Conservation (phyloP, 768 basidiomycete genomes). For the Pleurotus tuoliensis region DNA sequence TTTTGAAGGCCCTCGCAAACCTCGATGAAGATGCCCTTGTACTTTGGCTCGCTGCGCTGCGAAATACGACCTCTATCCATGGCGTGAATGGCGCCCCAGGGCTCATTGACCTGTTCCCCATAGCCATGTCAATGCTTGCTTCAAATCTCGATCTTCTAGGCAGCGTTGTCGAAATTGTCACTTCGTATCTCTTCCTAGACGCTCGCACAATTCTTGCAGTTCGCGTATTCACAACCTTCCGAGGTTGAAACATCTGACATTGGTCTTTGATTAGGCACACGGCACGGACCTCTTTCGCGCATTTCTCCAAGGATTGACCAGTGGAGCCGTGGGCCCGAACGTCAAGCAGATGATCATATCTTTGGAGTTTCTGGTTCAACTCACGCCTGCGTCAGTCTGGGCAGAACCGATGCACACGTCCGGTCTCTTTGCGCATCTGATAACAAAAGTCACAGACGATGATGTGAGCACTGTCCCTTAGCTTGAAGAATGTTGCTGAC, state of each 20-base stretch:
- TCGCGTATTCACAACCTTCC: slow-evolving; percentile 11
- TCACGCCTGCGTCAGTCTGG: slow-evolving; percentile 63
- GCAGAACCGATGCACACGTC: slow-evolving; percentile 69
- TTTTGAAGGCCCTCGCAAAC: slow-evolving; percentile 51
- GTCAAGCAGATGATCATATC: slow-evolving; percentile 59
- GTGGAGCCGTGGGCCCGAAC: slow-evolving; percentile 46
- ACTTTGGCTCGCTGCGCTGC: slow-evolving; percentile 71
- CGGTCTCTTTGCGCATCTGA: slow-evolving; percentile 63
- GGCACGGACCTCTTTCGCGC: slow-evolving; percentile 57
- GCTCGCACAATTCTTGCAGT: slow-evolving; percentile 61
- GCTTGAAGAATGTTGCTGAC: too few species aligned
- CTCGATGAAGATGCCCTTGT: slow-evolving; percentile 77
- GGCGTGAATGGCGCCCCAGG: slow-evolving; percentile 42
- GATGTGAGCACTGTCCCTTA: slow-evolving; percentile 43
- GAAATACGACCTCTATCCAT: slow-evolving; percentile 55
- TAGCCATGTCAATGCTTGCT: slow-evolving; percentile 54
- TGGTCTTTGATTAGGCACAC: slow-evolving; percentile 35
- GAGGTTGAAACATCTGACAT: background rate
- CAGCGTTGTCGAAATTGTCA: slow-evolving; percentile 59
- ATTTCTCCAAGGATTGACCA: slow-evolving; percentile 46
- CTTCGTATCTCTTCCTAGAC: slow-evolving; percentile 79
- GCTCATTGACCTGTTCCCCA: slow-evolving; percentile 64
- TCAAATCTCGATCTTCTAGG: slow-evolving; percentile 75
- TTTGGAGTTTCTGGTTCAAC: slow-evolving; percentile 58
- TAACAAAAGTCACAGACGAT: slow-evolving; percentile 59